Conservation (phyloP, 2,329 filamentous ascomycete genomes). For the Tolypocladium inflatum region DNA sequence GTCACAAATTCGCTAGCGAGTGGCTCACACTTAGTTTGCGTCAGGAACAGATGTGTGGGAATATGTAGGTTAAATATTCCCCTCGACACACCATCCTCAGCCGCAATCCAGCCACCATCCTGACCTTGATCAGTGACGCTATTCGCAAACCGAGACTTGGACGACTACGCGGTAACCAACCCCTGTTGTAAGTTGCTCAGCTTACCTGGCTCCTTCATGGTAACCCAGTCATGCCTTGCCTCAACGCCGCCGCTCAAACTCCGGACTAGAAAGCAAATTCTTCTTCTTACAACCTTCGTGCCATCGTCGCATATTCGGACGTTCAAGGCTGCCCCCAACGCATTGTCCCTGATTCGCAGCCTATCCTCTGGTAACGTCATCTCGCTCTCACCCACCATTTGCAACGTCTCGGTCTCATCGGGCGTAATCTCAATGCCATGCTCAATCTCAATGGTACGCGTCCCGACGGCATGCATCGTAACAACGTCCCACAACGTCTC, state of each 20-base stretch:
- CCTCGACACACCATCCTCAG: too few species aligned
- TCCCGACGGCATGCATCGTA: constrained; percentile 19
- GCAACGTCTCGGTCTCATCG: constrained; percentile 5
- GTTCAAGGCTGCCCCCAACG: not conserved
- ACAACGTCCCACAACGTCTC: constrained; percentile 28
- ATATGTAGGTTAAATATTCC: too few species aligned
- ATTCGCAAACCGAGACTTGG: too few species aligned
- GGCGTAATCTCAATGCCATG: constrained; percentile 20
- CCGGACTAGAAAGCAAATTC: not conserved
- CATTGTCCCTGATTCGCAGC: not conserved
- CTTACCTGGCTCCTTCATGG: not conserved
- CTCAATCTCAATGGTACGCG: constrained; percentile 27
- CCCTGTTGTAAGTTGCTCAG: too few species aligned
- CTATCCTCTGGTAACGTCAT: not conserved
- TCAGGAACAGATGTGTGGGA: too few species aligned
- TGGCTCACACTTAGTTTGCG: too few species aligned
- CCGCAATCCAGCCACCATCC: too few species aligned
- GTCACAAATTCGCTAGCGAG: too few species aligned
- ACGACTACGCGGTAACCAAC: too few species aligned
- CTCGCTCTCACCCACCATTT: not conserved
- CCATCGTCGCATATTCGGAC: not conserved
- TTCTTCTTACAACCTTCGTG: not conserved
- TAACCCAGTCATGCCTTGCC: not conserved
- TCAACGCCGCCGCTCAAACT: not conserved
- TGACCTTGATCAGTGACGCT: too few species aligned